These are phyloP conservation scores for Ceratopteris richardii DNA, from an alignment of 75 land plant species.

Conservation along the genomic window DNA sequence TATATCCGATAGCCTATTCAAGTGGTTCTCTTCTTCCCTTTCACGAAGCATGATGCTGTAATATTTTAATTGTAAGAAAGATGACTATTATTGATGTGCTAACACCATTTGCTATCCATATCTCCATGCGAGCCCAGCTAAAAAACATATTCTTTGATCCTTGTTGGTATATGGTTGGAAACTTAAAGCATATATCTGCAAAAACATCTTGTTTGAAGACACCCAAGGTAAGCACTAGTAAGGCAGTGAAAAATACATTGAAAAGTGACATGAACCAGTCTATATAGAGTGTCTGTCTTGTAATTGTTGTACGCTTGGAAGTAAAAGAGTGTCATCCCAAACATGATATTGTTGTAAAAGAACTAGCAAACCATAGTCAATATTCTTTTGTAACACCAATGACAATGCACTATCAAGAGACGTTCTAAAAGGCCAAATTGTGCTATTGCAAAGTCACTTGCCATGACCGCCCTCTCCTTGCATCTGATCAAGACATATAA, in stretches of 20 bases:
- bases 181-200: constrained; percentile 91
- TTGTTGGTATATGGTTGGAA: constrained; percentile 86
- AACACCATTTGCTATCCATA: constrained; percentile 77
- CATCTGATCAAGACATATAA: no score
- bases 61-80: constrained; percentile 32
- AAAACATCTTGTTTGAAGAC: no score
- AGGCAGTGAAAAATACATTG: constrained; percentile 73
- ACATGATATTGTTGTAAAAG: constrained; percentile 77
- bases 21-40: no score
- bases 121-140: constrained; percentile 59
- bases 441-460: no score
- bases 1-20: no score
- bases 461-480: no score
- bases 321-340: constrained; percentile 83
- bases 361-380: constrained; percentile 85
- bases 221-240: constrained; percentile 82
- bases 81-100: constrained; percentile 47
- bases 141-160: constrained; percentile 66
- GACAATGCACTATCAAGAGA: constrained; percentile 84
- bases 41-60: no score
- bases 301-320: no score
- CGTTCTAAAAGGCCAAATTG: no score
- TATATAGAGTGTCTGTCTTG: constrained; percentile 64
- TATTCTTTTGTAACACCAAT: constrained; percentile 91
- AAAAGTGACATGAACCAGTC: constrained; percentile 84